Base-by-base conservation (phyloP, 495 filamentous ascomycete genomes). In the Symbiotaphrina buchneri region DNA sequence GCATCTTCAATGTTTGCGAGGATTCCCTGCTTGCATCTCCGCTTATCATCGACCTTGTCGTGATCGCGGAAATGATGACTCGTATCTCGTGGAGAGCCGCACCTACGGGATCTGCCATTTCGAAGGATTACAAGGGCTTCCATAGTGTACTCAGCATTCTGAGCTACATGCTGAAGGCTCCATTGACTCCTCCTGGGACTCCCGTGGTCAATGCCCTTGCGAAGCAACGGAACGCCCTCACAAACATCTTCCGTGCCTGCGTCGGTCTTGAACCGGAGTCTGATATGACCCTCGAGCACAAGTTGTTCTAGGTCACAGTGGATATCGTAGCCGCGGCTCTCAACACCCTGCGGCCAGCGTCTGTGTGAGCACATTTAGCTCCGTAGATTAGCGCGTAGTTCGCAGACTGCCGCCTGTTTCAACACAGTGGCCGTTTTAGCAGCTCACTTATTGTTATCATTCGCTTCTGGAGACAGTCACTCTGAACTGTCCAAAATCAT, bases 271-370 rank as follows among this genome's bases (percentile, higher is more conserved):
- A 91, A 66, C 87, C 90, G 15, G 87, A 99, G 68, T 87, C 74
- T 30, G 87, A 99, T 52, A 95, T 99, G 90, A 94, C 85, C 30
- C 67, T 99, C 24, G 87, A 99, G 68, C 87, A 99, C 61, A 99
- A 95, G 73, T 65, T 95, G 35, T 85, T 94, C 53, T 71, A 61
- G 42, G 31, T n/a, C n/a, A n/a, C n/a, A n/a, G n/a, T n/a, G n/a
- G n/a, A n/a, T n/a, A n/a, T n/a, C n/a, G n/a, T n/a, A n/a, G n/a
- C n/a, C n/a, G n/a, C n/a, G n/a, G n/a, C n/a, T n/a, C n/a, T n/a
- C n/a, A n/a, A n/a, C n/a, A n/a, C n/a, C n/a, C n/a, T n/a, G n/a
- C n/a, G 17, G 52, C 39, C 49, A 20, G 41, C 47, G 35, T 48
- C 48, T 55, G 43, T 28, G 49, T 31, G 15, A 21, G 31, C 13